Conservation (phyloP, 176 grass and related monocot genomes). For the Bonia amplexicaulis region DNA sequence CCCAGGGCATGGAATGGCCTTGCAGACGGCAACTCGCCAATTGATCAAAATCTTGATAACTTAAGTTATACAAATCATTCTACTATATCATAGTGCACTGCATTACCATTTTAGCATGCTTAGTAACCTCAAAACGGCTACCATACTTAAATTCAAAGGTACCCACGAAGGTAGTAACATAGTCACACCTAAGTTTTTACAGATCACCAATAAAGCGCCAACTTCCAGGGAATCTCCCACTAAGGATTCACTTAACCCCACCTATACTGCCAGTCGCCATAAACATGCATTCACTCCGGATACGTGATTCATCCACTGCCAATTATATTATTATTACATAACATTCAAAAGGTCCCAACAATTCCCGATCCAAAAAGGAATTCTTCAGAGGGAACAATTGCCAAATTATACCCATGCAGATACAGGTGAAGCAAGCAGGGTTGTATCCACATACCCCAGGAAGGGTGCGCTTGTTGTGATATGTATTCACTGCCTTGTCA, state of each 20-base stretch:
- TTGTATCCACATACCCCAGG: constrained; percentile 60
- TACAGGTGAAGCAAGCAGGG: constrained; percentile 6
- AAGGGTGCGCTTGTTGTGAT: constrained; percentile 85
- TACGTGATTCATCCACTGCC: not conserved
- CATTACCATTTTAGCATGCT: not conserved
- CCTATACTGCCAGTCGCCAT: not conserved
- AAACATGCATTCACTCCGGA: not conserved
- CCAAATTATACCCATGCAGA: not conserved
- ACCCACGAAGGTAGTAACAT: not conserved
- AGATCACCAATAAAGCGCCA: not conserved
- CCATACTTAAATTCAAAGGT: not conserved
- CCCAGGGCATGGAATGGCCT: not conserved
- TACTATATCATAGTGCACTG: not conserved
- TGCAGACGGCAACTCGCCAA: not conserved
- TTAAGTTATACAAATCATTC: not conserved
- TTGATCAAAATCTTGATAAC: not conserved
- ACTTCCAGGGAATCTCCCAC: not conserved
- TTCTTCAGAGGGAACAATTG: not conserved
- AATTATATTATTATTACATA: not conserved
- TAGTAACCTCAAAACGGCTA: not conserved
- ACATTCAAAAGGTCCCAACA: constrained; percentile 17
- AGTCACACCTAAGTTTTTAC: not conserved
- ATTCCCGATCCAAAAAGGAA: not conserved
- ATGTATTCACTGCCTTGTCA: constrained; percentile 90
- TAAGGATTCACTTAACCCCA: constrained; percentile 1